Evolutionary conservation across 2,329 filamentous ascomycete genomes (phyloP).

Genomic region (Fusarium cicatricum): DNA sequence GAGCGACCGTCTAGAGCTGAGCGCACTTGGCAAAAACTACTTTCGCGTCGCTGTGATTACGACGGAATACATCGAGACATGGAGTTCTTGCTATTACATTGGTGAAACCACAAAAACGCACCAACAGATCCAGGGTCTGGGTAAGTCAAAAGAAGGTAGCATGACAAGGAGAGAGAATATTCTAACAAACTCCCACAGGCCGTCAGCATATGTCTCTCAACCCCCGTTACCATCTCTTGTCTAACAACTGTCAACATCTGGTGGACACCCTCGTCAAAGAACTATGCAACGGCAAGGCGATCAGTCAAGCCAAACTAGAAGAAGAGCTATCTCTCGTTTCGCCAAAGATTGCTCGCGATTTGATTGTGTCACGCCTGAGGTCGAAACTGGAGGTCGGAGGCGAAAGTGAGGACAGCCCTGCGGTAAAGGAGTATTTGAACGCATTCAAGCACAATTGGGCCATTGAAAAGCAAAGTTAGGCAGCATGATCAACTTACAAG

Average conservation of each 20-base stretch:
- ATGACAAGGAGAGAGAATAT: fast-evolving
- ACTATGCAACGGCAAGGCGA: constrained; percentile 39
- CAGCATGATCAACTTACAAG: no score
- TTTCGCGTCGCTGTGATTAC: constrained; percentile 34
- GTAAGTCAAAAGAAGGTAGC: background rate
- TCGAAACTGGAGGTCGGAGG: constrained; percentile 31
- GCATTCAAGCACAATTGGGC: constrained; percentile 22
- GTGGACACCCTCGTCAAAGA: constrained; percentile 39
- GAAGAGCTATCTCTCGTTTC: constrained; percentile 33
- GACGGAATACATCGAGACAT: constrained; percentile 33
- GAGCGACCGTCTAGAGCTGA: constrained; percentile 39
- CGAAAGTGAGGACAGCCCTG: constrained; percentile 32
- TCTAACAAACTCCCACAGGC: constrained; percentile 10
- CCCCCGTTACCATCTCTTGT: constrained; percentile 31
- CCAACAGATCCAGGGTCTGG: constrained; percentile 33
- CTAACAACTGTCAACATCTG: constrained; percentile 39
- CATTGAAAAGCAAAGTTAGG: background rate
- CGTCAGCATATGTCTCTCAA: constrained; percentile 26
- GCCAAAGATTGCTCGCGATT: constrained; percentile 36
- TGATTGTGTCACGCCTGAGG: constrained; percentile 29
- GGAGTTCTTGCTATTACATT: constrained; percentile 41
- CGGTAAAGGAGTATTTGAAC: constrained; percentile 35
- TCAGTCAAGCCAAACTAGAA: constrained; percentile 37
- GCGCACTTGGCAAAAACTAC: constrained; percentile 36
- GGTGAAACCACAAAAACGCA: constrained; percentile 41